Evolutionary conservation across 805 yeast genomes (phyloP), one percentile per base, ranked within the genome.

Genomic region (Yarrowia deformans): DNA sequence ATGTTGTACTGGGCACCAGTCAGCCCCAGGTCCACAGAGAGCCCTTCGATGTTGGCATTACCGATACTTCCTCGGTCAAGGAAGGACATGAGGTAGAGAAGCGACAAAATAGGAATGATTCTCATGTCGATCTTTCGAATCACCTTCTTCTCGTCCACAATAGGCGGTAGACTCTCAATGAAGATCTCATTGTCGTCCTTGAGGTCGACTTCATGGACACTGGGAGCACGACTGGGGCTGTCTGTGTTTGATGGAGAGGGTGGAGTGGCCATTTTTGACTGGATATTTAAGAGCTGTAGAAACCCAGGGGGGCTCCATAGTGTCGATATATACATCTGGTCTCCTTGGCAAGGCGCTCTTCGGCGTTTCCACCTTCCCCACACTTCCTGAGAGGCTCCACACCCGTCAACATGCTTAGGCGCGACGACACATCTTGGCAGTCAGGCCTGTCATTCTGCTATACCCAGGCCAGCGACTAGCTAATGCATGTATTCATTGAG

Each of bases 21-120:
- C 56, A 84, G 76, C 2, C 70, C 70, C 23, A 71, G 74, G 69
- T 83, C 86, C 10, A 77, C 77, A 71, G 80, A 80, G 69, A 84
- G 73, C n/a, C 85, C 86, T 49, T 84, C 87, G 52, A 84, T 78
- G 71, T 84, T 78, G 3, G 87, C 87, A 72, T 83, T 81, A 9
- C 87, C 88, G 71, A 85, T 83, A 71, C 84, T 84, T 72, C 84
- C 83, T 67, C 87, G 73, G 74, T 84, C 88, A 68, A 84, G 76
- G 72, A 83, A 84, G 63, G 84, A 83, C 63, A 84, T 76, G 66
- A 84, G 81, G 71, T 84, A 84, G 48, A 84, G 79, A 45, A 79
- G 73, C 19, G 84, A 81, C 56, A 84, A 73, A 78, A 82, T 80
- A 2, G 87, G 86, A 70, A 84, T 77, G 63, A 84, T 74, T 49